Evolutionary conservation across 441 rosid species (phyloP), one percentile per base, ranked within the genome.

Genomic region (Mallotus repandus): DNA sequence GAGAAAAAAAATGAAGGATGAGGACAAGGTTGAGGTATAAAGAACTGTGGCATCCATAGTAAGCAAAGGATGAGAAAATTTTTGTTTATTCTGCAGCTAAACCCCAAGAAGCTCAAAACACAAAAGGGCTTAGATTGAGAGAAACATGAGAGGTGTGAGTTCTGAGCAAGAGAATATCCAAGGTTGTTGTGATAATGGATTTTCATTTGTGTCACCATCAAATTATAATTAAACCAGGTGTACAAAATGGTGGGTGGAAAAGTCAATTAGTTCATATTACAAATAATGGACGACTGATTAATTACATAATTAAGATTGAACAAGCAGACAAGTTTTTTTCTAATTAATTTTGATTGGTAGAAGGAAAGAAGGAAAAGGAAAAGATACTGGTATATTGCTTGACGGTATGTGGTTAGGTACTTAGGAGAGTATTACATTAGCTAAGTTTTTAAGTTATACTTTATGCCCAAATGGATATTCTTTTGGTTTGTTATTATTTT

Each of bases 1-100:
- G 64, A 80, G 62, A 77, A 94, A 92, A 58, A 85, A 63, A 43
- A 75, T 60, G 81, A 90, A 81, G 77, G 84, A 90, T n/a, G 82
- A 38, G 9, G 78, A 73, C 9, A 87, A 71, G 38, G 69, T 74
- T 38, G 76, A 74, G 66, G 19, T 43, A 11, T 15, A 10, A 11
- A 73, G 45, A 65, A 38, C 11, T 9, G 60, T 9, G 54, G 56
- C 2, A 66, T 72, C 82, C 86, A 81, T 38, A 57, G 18, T 16
- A 66, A 61, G 25, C 9, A 18, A 41, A 16, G 15, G 46, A n/a
- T 11, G 46, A 54, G 22, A 53, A 19, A 16, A 14, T 22, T 29
- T 7, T 49, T 66, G 14, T 45, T 45, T 45, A 45, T 9, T 45
- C 7, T 45, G 49, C 49, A 45, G 49, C 11, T 13, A 45, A 29